Conservation (phyloP, 768 basidiomycete species). For the Glaciozyma antarctica region DNA sequence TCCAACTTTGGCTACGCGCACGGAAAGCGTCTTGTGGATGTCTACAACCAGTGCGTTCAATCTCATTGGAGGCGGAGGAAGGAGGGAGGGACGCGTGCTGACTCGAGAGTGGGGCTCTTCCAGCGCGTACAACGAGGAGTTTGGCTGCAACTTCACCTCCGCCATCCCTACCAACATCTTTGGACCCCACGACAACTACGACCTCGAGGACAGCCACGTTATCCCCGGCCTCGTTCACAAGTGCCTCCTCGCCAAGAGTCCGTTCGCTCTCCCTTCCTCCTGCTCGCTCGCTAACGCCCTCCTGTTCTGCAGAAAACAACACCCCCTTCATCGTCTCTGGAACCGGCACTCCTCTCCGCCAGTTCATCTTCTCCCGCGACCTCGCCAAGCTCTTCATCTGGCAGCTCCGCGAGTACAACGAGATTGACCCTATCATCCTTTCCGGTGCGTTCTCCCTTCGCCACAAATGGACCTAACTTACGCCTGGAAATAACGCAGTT, state of each 20-base stretch:
- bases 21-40: slow-evolving; percentile 89
- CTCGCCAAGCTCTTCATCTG: slow-evolving; percentile 91
- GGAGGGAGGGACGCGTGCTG: neutral
- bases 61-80: neutral
- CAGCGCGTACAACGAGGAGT: slow-evolving; percentile 93
- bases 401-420: slow-evolving; percentile 68
- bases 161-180: slow-evolving; percentile 98
- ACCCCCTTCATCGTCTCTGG: slow-evolving; percentile 82
- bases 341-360: slow-evolving; percentile 84
- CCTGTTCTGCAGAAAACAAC: slow-evolving; percentile 51
- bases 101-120: neutral
- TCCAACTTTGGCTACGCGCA: slow-evolving; percentile 97
- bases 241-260: slow-evolving; percentile 83
- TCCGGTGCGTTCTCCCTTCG: slow-evolving; percentile 50
- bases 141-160: slow-evolving; percentile 86
- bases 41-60: slow-evolving; percentile 72
- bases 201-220: slow-evolving; percentile 83
- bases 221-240: slow-evolving; percentile 90
- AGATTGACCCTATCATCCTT: slow-evolving; percentile 85
- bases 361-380: slow-evolving; percentile 95
- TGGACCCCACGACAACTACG: slow-evolving; percentile 87
- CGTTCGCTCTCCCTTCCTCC: slow-evolving; percentile 27
- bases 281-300: slow-evolving; percentile 10
- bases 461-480: neutral
- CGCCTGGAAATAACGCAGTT: slow-evolving; percentile 44